A percentile compares a stretch with the other conserved stretches of the same genome.
phyloP scores from a whole-genome alignment of 306 rosid species.

The Castanopsis chinensis region DNA sequence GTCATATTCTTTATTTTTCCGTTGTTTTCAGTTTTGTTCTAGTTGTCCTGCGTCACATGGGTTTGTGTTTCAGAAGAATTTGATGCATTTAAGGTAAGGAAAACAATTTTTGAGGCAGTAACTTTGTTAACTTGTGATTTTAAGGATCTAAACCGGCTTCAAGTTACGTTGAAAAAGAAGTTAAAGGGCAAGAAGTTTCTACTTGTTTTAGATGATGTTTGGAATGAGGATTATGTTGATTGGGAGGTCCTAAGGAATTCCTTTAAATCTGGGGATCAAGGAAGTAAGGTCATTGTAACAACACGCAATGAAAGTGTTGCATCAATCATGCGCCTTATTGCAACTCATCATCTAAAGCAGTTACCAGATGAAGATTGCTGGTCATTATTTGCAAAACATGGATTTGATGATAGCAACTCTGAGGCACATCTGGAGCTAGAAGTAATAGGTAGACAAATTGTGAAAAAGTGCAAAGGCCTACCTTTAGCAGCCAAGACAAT shows the following conservation, averaged over 20 bases:
- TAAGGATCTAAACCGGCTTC: not conserved
- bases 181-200: not conserved
- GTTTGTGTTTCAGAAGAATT: not conserved
- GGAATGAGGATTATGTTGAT: no score
- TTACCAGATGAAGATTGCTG: not conserved
- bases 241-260: no score
- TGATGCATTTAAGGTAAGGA: not conserved
- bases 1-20: no score
- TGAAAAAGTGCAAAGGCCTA: not conserved
- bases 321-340: not conserved
- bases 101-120: not conserved
- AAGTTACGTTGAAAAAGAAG: not conserved
- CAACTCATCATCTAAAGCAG: not conserved
- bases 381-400: conserved; percentile 10
- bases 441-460: not conserved
- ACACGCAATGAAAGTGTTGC: conserved; percentile 9
- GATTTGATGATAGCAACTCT: not conserved
- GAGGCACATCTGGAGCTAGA: not conserved
- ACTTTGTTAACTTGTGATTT: not conserved
- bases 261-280: not conserved
- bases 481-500: not conserved
- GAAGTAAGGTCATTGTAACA: conserved; percentile 14
- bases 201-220: conserved; percentile 5
- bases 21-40: no score
- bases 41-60: no score